Conservation (phyloP, 2,329 filamentous ascomycete species). For the Pyrenophora seminiperda region DNA sequence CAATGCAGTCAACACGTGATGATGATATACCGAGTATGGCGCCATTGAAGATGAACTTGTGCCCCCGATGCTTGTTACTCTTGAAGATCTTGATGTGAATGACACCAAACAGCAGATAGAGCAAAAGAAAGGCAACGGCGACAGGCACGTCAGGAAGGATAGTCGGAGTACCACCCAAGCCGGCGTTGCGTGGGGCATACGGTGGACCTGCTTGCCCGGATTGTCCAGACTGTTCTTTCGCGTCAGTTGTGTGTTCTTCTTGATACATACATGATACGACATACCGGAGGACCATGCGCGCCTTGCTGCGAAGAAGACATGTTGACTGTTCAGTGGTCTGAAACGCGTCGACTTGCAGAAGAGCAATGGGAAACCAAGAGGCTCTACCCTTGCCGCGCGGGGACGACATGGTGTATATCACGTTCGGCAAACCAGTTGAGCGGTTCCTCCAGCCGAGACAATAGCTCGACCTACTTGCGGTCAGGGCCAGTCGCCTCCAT, state of each 20-base stretch:
- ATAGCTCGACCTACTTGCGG: slow-evolving; percentile 26
- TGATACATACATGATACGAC: slow-evolving; percentile 1
- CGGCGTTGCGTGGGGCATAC: slow-evolving; percentile 34
- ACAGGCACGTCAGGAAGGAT: slow-evolving; percentile 50
- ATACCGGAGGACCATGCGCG: slow-evolving; percentile 13
- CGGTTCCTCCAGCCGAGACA: slow-evolving; percentile 20
- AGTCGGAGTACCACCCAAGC: slow-evolving; percentile 38
- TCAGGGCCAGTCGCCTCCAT: slow-evolving; percentile 10
- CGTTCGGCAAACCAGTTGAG: slow-evolving; percentile 11
- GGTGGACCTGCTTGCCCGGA: slow-evolving; percentile 27
- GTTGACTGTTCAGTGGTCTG: slow-evolving; percentile 1
- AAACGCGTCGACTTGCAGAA: slow-evolving; percentile 9
- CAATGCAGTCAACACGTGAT: neutral
- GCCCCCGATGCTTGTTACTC: slow-evolving; percentile 45
- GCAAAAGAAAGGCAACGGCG: slow-evolving; percentile 47
- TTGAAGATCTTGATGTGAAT: slow-evolving; percentile 51
- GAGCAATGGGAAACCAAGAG: slow-evolving; percentile 15
- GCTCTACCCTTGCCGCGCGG: slow-evolving; percentile 3
- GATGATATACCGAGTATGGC: slow-evolving; percentile 48
- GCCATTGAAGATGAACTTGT: slow-evolving; percentile 53
- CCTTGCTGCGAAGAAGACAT: slow-evolving; percentile 22
- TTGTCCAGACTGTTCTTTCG: slow-evolving; percentile 12
- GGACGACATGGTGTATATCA: slow-evolving; percentile 30
- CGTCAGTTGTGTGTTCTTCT: slow-evolving; percentile 3
- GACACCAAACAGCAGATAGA: slow-evolving; percentile 50